Percentiles rank a stretch among this genome's conserved stretches.
phyloP scores from a whole-genome alignment of 257 asterid genomes.

The Solanum commersonii region DNA sequence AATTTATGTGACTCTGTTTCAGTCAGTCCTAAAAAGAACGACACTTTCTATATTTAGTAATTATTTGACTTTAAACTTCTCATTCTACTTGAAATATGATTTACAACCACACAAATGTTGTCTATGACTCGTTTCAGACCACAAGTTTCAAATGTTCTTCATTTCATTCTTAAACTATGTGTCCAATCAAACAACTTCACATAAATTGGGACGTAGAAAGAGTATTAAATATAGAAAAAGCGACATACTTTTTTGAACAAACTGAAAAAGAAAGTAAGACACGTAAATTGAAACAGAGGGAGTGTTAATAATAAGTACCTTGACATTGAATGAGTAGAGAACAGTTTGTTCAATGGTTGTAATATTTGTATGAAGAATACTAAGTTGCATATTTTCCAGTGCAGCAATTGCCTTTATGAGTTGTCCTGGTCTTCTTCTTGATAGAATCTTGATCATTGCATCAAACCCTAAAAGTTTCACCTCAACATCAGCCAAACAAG shows the following conservation, averaged over 20 bases:
- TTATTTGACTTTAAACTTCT: neutral
- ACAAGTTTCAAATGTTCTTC: neutral
- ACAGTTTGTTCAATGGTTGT: constrained; percentile 94
- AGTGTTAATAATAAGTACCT: constrained; percentile 29
- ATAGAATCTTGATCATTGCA: constrained; percentile 71
- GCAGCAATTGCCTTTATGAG: constrained; percentile 72
- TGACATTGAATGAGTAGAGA: constrained; percentile 88
- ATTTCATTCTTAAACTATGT: neutral
- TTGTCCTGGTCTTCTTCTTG: constrained; percentile 72
- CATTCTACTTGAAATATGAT: neutral
- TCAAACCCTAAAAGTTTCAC: constrained; percentile 83
- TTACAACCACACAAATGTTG: neutral
- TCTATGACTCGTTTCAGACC: neutral
- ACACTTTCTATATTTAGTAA: neutral
- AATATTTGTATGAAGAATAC: constrained; percentile 74
- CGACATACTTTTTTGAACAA: neutral
- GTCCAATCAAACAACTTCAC: neutral
- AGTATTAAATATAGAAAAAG: neutral
- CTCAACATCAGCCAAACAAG: constrained; percentile 80
- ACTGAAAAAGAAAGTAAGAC: neutral
- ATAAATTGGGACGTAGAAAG: neutral
- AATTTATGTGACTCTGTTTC: neutral
- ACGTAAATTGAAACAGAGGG: neutral
- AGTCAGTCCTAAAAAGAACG: neutral
- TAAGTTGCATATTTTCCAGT: constrained; percentile 84